These are phyloP conservation scores for Solanum virginianum DNA, from an alignment of 257 asterid species.

Conservation along the genomic window DNA sequence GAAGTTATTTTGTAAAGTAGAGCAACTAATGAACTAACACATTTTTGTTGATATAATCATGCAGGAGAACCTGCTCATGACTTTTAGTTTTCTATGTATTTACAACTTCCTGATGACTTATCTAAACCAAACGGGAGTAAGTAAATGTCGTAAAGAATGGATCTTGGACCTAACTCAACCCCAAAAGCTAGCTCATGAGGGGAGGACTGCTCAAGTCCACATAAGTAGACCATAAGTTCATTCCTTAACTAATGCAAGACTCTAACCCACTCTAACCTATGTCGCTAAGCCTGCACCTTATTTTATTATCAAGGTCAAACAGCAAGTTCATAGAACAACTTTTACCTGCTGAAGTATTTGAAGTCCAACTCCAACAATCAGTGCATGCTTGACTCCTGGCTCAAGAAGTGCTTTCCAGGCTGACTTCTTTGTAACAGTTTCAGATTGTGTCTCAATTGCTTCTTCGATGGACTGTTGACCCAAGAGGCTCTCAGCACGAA, in stretches of 20 bases:
- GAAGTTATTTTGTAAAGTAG: neutral
- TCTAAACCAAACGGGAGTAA: neutral
- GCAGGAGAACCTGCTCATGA: neutral
- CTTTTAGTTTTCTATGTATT: neutral
- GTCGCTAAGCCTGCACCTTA: neutral
- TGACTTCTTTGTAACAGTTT: slow-evolving; percentile 25
- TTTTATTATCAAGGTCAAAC: neutral
- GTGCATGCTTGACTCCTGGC: slow-evolving; percentile 95
- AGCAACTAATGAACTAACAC: neutral
- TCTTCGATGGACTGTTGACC: slow-evolving; percentile 37
- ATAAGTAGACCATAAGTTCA: neutral
- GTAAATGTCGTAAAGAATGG: neutral
- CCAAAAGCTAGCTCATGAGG: neutral
- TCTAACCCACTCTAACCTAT: neutral
- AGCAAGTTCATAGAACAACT: neutral
- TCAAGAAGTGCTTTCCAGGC: slow-evolving; percentile 76
- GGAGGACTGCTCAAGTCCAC: neutral
- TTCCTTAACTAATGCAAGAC: no score
- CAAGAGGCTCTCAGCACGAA: slow-evolving; percentile 32
- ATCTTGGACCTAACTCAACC: no score
- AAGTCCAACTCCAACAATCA: slow-evolving; percentile 74
- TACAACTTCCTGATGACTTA: neutral
- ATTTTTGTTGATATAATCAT: neutral
- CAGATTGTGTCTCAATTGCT: slow-evolving; percentile 33
- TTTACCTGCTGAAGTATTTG: slow-evolving; percentile 97